phyloP scores from a whole-genome alignment of 2,329 filamentous ascomycete genomes.

The Exophiala sideris region DNA sequence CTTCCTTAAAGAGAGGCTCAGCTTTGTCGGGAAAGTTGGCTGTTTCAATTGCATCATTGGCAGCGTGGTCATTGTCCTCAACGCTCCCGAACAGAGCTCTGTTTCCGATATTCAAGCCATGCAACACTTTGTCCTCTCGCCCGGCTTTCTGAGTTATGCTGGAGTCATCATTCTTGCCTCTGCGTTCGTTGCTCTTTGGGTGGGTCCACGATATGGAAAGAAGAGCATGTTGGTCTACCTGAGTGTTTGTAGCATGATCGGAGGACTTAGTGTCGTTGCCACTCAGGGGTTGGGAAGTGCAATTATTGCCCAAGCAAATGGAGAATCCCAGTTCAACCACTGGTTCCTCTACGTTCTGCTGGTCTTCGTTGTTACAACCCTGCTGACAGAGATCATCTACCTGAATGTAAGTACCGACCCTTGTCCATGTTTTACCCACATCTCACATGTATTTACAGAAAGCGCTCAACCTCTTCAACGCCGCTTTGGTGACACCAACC shows the following conservation, averaged over 20 bases:
- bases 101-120: constrained; percentile 88
- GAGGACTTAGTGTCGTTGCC: constrained; percentile 88
- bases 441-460: constrained; percentile 59
- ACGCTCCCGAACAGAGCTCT: constrained; percentile 81
- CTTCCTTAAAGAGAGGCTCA: constrained; percentile 91
- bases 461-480: constrained; percentile 96
- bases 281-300: constrained; percentile 91
- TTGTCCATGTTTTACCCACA: constrained; percentile 30
- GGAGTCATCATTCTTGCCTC: constrained; percentile 77
- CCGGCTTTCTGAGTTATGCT: constrained; percentile 80
- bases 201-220: constrained; percentile 84
- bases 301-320: constrained; percentile 79
- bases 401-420: constrained; percentile 71
- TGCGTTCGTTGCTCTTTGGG: constrained; percentile 70
- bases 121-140: constrained; percentile 79
- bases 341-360: constrained; percentile 95
- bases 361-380: constrained; percentile 83
- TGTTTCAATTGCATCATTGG: constrained; percentile 95
- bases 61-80: constrained; percentile 89
- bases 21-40: constrained; percentile 91
- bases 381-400: constrained; percentile 91
- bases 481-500: constrained; percentile 91
- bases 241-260: constrained; percentile 91
- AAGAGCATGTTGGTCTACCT: constrained; percentile 98
- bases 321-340: constrained; percentile 86